Evolutionary conservation across 2,329 filamentous ascomycete genomes (phyloP), one percentile per base, ranked within the genome.

Genomic region (Calonectria pauciramosa): DNA sequence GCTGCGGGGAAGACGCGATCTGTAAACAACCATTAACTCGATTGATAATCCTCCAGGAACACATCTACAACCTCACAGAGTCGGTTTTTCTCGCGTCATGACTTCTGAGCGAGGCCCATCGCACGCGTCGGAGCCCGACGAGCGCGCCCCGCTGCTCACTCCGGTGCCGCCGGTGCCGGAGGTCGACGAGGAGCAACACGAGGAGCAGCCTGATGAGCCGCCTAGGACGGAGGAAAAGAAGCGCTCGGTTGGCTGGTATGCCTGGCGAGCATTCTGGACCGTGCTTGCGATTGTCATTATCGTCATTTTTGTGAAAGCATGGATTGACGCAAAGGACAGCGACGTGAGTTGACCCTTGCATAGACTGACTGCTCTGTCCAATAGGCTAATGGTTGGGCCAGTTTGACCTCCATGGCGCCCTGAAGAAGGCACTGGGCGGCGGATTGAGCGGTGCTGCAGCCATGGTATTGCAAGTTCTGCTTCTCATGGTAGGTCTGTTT

Each of bases 401-500:
- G 86, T 89, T 89, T 66, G 86, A 89, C 44, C 77, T 89, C 0
- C 82, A 83, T 36, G 81, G 81, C n/a, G 87, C 87, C 1, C 84
- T 89, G 10, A 86, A 85, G 72, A 79, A 83, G 56, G 87, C 87
- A 0, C 84, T 89, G 0, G 87, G 87, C 0, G 86, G 87, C 18
- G 87, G 87, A 1, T 74, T 89, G 23, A 88, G 86, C 47, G 87
- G 87, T 59, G 87, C 87, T 26, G 87, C 87, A 0, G 87, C 87
- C 4, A 89, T 89, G 87, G 78, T 89, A 1, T 69, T 89, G 1
- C 87, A 89, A 59, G 87, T 89, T 4, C 36, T 89, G 4, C 82
- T 89, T 4, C 77, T 89, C 1, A 89, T 89, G 87, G 87, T 88
- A 82, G 4, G 75, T 16, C 20, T 4, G 2, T 6, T 0, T 0